phyloP scores from a whole-genome alignment of 306 rosid species.

The Rosa lucieae region DNA sequence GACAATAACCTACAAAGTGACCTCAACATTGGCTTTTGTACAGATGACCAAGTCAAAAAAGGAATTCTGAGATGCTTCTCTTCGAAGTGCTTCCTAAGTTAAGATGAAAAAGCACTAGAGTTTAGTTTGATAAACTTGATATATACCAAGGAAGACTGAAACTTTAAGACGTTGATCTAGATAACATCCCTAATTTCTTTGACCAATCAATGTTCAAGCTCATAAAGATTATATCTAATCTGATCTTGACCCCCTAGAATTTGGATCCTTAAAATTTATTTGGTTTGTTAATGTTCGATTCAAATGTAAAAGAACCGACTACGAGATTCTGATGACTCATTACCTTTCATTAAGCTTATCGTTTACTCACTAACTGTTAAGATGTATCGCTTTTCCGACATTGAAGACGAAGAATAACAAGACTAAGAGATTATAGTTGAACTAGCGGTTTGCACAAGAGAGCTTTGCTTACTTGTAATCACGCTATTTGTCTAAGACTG shows the following conservation, averaged over 20 bases:
- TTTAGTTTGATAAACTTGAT: neutral
- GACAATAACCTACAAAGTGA: slow-evolving; percentile 11
- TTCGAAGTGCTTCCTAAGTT: slow-evolving; percentile 11
- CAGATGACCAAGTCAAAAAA: slow-evolving; percentile 31
- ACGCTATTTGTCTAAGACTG: neutral
- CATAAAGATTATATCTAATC: slow-evolving; percentile 11
- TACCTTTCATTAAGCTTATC: slow-evolving; percentile 27
- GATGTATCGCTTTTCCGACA: slow-evolving; percentile 13
- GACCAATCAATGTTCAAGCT: slow-evolving; percentile 28
- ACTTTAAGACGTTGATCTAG: slow-evolving; percentile 42
- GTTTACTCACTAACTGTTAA: slow-evolving; percentile 1
- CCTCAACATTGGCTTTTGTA: slow-evolving; percentile 32
- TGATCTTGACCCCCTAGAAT: neutral
- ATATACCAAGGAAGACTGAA: slow-evolving; percentile 15
- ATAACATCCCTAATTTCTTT: slow-evolving; percentile 30
- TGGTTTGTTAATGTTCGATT: neutral
- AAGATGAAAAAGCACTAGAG: neutral
- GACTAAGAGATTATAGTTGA: slow-evolving; percentile 21
- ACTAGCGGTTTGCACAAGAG: slow-evolving; percentile 29
- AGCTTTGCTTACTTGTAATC: neutral
- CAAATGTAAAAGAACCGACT: slow-evolving; percentile 15
- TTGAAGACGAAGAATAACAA: slow-evolving; percentile 11
- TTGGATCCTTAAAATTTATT: neutral
- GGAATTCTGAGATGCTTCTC: slow-evolving; percentile 9
- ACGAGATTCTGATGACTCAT: slow-evolving; percentile 12